Conservation (phyloP, 106 monocot species). For the Phalaenopsis aphrodite region DNA sequence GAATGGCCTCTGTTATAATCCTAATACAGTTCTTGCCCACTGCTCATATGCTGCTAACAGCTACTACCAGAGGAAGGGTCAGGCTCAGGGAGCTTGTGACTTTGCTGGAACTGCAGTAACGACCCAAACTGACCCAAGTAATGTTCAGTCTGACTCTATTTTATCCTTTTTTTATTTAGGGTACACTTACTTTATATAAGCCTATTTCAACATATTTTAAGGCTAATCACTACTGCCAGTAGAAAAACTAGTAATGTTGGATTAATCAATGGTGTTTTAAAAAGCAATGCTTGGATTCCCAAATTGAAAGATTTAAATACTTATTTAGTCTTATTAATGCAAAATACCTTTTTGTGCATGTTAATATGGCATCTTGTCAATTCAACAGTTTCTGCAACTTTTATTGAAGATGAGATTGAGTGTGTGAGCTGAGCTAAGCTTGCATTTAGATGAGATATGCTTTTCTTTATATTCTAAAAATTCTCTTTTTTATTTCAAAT, state of each 20-base stretch:
- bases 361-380: too few species aligned
- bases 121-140: slow-evolving; percentile 38
- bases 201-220: not conserved
- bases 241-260: not conserved
- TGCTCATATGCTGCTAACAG: slow-evolving; percentile 70
- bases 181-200: not conserved
- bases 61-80: slow-evolving; percentile 58
- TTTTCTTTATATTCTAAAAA: too few species aligned
- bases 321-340: too few species aligned
- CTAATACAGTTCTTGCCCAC: slow-evolving; percentile 39
- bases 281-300: too few species aligned
- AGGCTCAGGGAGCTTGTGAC: slow-evolving; percentile 33
- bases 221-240: not conserved
- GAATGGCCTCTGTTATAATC: slow-evolving; percentile 41
- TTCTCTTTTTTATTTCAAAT: too few species aligned
- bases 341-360: too few species aligned
- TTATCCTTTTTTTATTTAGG: not conserved
- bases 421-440: too few species aligned
- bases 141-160: not conserved
- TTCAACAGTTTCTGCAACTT: too few species aligned
- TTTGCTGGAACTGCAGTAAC: slow-evolving; percentile 44
- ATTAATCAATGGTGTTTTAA: not conserved
- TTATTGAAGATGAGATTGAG: too few species aligned
- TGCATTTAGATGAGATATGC: too few species aligned
- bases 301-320: too few species aligned